A percentile compares a stretch with the other conserved stretches of the same genome.
Evolutionary conservation across 2,329 filamentous ascomycete genomes (phyloP).

Genomic region (Thelonectria rubi): DNA sequence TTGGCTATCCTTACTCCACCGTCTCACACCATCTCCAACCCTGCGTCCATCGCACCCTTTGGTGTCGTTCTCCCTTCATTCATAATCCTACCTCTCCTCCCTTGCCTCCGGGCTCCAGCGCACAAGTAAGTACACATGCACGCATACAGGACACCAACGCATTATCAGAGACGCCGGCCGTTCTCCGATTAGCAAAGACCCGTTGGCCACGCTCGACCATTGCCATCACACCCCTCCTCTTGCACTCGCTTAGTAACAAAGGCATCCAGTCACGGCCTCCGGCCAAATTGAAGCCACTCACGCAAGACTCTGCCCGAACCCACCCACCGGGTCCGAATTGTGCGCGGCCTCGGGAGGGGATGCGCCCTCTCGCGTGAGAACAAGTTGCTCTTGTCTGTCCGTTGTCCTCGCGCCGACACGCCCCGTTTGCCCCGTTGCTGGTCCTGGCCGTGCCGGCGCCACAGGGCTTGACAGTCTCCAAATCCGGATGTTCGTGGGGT

Average conservation of each 20-base stretch:
- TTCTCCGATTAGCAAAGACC: not conserved
- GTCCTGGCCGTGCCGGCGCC: conserved; percentile 30
- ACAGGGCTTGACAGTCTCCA: conserved; percentile 30
- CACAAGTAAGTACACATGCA: conserved; percentile 1
- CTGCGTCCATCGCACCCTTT: conserved; percentile 8
- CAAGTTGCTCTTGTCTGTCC: conserved; percentile 9
- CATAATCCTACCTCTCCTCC: not conserved
- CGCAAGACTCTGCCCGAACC: conserved; percentile 2
- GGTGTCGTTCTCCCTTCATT: conserved; percentile 2
- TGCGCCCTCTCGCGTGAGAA: conserved; percentile 19
- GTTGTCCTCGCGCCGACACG: conserved; percentile 14
- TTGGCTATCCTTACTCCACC: not conserved
- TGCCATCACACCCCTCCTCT: conserved; percentile 5
- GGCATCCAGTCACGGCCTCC: conserved; percentile 1
- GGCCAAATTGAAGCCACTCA: not conserved
- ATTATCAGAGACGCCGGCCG: not conserved
- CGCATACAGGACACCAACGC: conserved; percentile 8
- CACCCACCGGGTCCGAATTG: conserved; percentile 9
- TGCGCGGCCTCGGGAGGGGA: conserved; percentile 9
- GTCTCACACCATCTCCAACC: conserved; percentile 10
- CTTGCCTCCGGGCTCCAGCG: not conserved
- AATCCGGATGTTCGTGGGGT: conserved; percentile 37
- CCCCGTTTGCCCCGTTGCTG: conserved; percentile 23
- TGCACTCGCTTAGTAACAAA: conserved; percentile 4
- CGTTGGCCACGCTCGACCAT: conserved; percentile 2